A percentile compares a stretch with the other conserved stretches of the same genome.
Evolutionary conservation across 495 filamentous ascomycete species (phyloP).

Genomic region (Aspergillus campestris): DNA sequence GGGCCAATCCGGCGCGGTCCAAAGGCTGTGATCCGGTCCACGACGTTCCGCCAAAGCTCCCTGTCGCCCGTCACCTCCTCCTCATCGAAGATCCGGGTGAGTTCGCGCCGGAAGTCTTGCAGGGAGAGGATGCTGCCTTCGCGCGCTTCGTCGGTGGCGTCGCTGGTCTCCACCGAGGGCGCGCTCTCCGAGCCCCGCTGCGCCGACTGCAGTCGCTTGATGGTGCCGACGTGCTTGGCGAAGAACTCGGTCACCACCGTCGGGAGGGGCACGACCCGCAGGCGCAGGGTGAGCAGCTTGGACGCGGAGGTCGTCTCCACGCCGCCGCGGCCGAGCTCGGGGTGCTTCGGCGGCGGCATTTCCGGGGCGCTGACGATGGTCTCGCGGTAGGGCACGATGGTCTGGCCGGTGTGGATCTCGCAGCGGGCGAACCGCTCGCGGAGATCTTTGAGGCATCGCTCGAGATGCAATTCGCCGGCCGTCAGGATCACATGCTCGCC

Average conservation of each 20-base stretch:
- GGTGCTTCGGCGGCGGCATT: slow-evolving; percentile 82
- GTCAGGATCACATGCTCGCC: slow-evolving; percentile 95
- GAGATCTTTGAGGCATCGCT: slow-evolving; percentile 90
- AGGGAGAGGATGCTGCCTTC: slow-evolving; percentile 51
- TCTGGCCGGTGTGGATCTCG: slow-evolving; percentile 87
- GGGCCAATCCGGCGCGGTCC: slow-evolving; percentile 79
- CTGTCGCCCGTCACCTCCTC: slow-evolving; percentile 50
- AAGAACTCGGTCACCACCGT: slow-evolving; percentile 75
- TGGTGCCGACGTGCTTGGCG: slow-evolving; percentile 62
- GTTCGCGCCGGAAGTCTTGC: slow-evolving; percentile 65
- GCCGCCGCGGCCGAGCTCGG: slow-evolving; percentile 78
- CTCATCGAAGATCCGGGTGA: slow-evolving; percentile 56
- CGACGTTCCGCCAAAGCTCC: slow-evolving; percentile 66
- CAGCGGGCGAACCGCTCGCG: slow-evolving; percentile 88
- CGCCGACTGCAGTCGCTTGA: slow-evolving; percentile 73
- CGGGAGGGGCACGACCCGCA: slow-evolving; percentile 78
- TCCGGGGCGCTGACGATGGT: slow-evolving; percentile 79
- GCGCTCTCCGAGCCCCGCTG: slow-evolving; percentile 32
- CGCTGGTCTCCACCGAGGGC: slow-evolving; percentile 22
- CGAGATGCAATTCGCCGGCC: slow-evolving; percentile 88
- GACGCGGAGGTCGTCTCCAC: slow-evolving; percentile 68
- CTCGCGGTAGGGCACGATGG: slow-evolving; percentile 94
- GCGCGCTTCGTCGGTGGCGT: slow-evolving; percentile 40
- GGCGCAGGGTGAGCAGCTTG: slow-evolving; percentile 70
- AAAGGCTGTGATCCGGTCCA: slow-evolving; percentile 81